Base-by-base conservation (phyloP, 2,329 filamentous ascomycete species). In the Monascus ruber region DNA sequence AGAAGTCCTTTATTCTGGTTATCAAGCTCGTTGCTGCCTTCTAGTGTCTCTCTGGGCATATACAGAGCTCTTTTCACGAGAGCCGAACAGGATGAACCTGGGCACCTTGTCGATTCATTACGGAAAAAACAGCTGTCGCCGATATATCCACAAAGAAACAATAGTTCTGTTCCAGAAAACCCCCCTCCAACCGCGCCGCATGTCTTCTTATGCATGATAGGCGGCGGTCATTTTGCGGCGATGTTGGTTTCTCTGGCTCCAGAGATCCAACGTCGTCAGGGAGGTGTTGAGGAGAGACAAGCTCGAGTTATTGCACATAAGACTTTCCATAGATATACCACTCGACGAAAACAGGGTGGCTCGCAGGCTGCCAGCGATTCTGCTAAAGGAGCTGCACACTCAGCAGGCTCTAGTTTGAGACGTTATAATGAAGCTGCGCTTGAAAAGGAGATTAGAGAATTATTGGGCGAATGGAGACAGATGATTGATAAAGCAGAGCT, bases 191-290 rank as follows among this genome's bases (percentile, higher is more conserved):
- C 79, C 24, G 80, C 81, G 5, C 85, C 87, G 2, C 88, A 96
- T 57, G 79, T 94, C 36, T 96, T 98, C 57, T 74, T 98, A 35
- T 96, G 88, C 63, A 98, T 98, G 91, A 94, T 98, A 37, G 91
- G 91, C 24, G 91, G 91, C 43, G 91, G 91, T 0, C 91, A 98
- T 59, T 98, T 98, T 56, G 91, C 91, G 0, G 91, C 85, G 37
- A 96, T 96, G 88, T 72, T 96, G 7, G 84, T 98, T 7, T 87
- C 87, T 0, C 72, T 96, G 4, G 79, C 85, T 1, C 88, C 91
- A 0, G 84, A 87, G 45, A 70, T 83, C 38, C 76, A 77, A 31
- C 89, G 85, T 56, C 77, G 77, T 38, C 70, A 75, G 8, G 67
- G 73, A 10, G 83, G 83, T 0, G 72, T 82, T 1, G 76, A 94